Conservation (phyloP, 352 stramenopile species). For the Phytophthora tentaculata region DNA sequence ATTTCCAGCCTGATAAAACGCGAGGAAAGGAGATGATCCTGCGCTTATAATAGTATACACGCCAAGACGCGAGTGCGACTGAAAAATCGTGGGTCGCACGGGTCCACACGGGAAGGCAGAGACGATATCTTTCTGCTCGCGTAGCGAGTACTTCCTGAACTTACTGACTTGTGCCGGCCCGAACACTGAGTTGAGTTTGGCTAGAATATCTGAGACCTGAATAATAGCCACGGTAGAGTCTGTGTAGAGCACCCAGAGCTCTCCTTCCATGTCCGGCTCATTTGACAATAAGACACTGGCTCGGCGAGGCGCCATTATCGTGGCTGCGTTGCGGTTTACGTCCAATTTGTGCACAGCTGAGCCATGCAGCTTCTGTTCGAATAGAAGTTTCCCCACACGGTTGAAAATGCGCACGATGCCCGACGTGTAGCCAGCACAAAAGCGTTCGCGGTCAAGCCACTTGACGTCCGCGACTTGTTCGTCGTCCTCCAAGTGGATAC, state of each 20-base stretch:
- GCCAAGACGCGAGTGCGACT: slow-evolving; percentile 77
- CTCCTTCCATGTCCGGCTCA: slow-evolving; percentile 43
- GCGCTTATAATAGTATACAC: slow-evolving; percentile 78
- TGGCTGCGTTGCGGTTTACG: slow-evolving; percentile 49
- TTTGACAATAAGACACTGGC: slow-evolving; percentile 33
- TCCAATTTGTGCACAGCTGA: slow-evolving; percentile 54
- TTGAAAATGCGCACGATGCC: slow-evolving; percentile 70
- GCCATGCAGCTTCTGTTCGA: slow-evolving; percentile 71
- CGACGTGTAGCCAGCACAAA: slow-evolving; percentile 62
- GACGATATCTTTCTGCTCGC: slow-evolving; percentile 74
- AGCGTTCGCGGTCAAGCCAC: slow-evolving; percentile 65
- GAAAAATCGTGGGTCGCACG: slow-evolving; percentile 79
- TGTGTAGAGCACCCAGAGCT: slow-evolving; percentile 82
- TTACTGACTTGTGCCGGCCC: slow-evolving; percentile 74
- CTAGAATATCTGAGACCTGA: slow-evolving; percentile 64
- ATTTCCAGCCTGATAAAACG: slow-evolving; percentile 85
- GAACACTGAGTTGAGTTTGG: slow-evolving; percentile 61
- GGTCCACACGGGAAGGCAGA: slow-evolving; percentile 66
- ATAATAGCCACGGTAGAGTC: slow-evolving; percentile 84
- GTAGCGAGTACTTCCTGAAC: slow-evolving; percentile 82
- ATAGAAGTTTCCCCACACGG: slow-evolving; percentile 52
- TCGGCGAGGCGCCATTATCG: slow-evolving; percentile 36
- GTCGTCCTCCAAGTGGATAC: slow-evolving; percentile 46
- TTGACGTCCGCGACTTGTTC: slow-evolving; percentile 69
- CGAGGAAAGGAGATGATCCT: slow-evolving; percentile 69